A percentile compares a stretch with the other conserved stretches of the same genome.
phyloP scores from a whole-genome alignment of 441 rosid genomes.

The Gossypium armourianum region DNA sequence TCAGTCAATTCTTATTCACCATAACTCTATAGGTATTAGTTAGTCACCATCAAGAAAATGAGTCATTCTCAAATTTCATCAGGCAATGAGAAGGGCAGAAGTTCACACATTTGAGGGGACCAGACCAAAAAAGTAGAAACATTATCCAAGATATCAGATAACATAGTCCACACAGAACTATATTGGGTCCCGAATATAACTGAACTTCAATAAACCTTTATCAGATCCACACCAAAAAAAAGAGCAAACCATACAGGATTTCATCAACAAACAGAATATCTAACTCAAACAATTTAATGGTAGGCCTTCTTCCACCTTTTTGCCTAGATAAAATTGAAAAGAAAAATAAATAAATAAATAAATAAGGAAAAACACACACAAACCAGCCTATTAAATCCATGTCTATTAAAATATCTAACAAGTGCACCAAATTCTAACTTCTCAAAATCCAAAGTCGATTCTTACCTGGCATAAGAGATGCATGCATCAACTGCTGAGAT shows the following conservation, averaged over 20 bases:
- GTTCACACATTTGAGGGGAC: not conserved
- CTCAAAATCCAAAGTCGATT: conserved; percentile 1
- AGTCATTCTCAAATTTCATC: not conserved
- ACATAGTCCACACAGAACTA: not conserved
- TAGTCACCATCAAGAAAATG: not conserved
- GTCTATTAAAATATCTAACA: not conserved
- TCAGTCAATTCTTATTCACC: not conserved
- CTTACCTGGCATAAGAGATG: conserved; percentile 38
- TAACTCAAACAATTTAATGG: not conserved
- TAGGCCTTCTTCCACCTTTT: not conserved
- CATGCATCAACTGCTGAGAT: conserved; percentile 28
- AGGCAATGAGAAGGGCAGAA: not conserved
- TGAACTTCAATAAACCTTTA: not conserved
- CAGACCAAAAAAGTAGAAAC: not conserved
- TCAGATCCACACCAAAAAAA: not conserved
- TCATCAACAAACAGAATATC: not conserved
- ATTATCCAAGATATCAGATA: not conserved
- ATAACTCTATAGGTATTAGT: not conserved
- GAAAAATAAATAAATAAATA: not conserved
- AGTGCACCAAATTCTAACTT: not conserved
- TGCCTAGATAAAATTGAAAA: not conserved
- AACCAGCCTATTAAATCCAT: not conserved
- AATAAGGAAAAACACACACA: too few relatives aligned
- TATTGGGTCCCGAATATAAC: not conserved
- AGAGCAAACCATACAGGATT: not conserved